Evolutionary conservation across 208 protist genomes (phyloP).

Genomic region (Acanthamoeba divionensis): DNA sequence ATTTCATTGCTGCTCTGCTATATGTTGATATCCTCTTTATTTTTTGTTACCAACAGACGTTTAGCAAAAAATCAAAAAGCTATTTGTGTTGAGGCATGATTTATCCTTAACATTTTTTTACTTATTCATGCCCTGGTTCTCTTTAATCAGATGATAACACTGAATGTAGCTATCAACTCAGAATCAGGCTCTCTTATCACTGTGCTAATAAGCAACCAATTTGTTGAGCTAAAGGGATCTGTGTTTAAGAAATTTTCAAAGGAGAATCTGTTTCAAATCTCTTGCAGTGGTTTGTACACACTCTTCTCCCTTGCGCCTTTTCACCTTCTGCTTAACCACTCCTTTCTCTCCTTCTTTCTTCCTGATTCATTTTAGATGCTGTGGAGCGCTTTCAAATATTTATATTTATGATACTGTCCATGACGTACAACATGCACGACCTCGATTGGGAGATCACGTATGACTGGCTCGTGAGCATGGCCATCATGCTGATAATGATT

Average conservation of each 20-base stretch:
- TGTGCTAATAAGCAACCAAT: conserved; percentile 91
- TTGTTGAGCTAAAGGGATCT: conserved; percentile 89
- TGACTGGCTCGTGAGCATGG: background rate
- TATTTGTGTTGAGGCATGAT: background rate
- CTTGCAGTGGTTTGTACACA: conserved; percentile 69
- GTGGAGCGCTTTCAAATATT: conserved; percentile 88
- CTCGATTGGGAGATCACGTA: conserved; percentile 53
- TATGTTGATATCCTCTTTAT: conserved; percentile 63
- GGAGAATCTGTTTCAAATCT: conserved; percentile 85
- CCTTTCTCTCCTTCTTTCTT: too few species aligned
- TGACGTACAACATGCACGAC: conserved; percentile 74
- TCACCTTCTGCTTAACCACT: too few species aligned
- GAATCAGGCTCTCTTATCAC: conserved; percentile 87
- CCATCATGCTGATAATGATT: conserved; percentile 59
- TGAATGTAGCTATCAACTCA: conserved; percentile 92
- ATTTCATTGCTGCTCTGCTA: conserved; percentile 45
- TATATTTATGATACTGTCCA: conserved; percentile 85
- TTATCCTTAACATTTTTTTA: conserved; percentile 26
- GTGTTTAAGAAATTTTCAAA: conserved; percentile 90
- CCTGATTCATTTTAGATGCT: conserved; percentile 73
- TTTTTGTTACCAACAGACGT: too few species aligned
- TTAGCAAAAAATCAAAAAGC: background rate
- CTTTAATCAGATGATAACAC: conserved; percentile 85
- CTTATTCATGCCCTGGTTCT: conserved; percentile 84
- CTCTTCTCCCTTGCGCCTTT: background rate